These are phyloP conservation scores for Phytophthora capsici DNA, from an alignment of 352 stramenopile species.

Conservation along the genomic window DNA sequence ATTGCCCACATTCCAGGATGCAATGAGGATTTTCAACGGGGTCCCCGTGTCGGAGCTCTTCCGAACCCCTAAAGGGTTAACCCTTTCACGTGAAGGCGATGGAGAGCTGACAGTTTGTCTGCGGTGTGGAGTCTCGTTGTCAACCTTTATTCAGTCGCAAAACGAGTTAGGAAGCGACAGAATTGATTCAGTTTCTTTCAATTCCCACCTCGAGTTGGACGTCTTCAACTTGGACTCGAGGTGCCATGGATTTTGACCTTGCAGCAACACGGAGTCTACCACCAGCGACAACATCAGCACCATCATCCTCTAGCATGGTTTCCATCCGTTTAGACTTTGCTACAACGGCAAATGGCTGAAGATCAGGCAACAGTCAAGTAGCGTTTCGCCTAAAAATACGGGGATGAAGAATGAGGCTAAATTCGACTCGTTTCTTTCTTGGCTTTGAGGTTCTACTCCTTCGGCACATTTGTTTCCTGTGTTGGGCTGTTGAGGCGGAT, in stretches of 20 bases:
- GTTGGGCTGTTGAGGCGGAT: constrained; percentile 46
- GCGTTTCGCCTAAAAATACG: constrained; percentile 27
- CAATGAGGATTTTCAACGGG: constrained; percentile 64
- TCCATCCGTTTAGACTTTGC: constrained; percentile 21
- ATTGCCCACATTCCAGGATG: constrained; percentile 89
- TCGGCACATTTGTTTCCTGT: constrained; percentile 15
- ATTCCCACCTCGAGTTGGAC: constrained; percentile 30
- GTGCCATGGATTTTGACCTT: constrained; percentile 20
- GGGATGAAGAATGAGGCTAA: constrained; percentile 8
- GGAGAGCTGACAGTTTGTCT: constrained; percentile 22
- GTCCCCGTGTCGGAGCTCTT: constrained; percentile 19
- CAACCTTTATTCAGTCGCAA: constrained; percentile 13
- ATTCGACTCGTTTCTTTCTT: background rate
- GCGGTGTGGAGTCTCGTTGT: constrained; percentile 7
- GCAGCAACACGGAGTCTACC: background rate
- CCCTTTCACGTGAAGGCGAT: background rate
- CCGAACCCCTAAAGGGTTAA: background rate
- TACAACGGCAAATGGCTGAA: constrained; percentile 13
- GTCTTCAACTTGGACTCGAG: constrained; percentile 26
- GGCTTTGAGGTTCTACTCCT: no score
- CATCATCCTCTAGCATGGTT: constrained; percentile 6
- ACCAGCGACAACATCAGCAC: background rate
- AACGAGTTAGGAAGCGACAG: background rate
- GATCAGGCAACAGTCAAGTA: constrained; percentile 19
- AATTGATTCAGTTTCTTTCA: background rate